phyloP scores from a whole-genome alignment of 176 grass and related monocot species.

The Bolboschoenus planiculmis region DNA sequence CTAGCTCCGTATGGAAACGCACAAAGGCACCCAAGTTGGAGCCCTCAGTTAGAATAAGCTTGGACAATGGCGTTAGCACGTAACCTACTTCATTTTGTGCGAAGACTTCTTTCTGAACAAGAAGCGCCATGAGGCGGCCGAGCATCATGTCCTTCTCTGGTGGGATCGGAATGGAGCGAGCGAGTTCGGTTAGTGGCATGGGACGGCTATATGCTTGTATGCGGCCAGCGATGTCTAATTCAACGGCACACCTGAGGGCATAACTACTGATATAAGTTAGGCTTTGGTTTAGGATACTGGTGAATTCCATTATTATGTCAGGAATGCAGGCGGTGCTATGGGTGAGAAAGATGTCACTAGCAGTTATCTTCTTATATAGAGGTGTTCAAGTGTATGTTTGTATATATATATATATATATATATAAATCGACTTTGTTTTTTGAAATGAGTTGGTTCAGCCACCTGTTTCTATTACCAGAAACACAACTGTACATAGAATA shows the following conservation, averaged over 20 bases:
- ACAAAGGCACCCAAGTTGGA: background rate
- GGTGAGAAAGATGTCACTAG: background rate
- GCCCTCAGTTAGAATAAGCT: background rate
- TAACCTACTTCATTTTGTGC: background rate
- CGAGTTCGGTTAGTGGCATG: constrained; percentile 28
- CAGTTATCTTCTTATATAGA: too few relatives aligned
- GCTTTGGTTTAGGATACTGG: background rate
- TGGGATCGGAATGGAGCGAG: constrained; percentile 27
- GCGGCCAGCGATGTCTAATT: background rate
- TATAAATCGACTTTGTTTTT: too few relatives aligned
- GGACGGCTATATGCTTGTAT: constrained; percentile 22
- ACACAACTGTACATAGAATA: too few relatives aligned
- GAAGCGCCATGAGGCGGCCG: constrained; percentile 19
- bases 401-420: too few relatives aligned
- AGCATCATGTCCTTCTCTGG: constrained; percentile 6
- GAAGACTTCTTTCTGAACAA: background rate
- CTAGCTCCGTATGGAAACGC: background rate
- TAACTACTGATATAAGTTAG: background rate
- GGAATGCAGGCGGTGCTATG: background rate
- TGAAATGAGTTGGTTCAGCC: too few relatives aligned
- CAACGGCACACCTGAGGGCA: background rate
- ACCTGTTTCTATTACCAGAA: too few relatives aligned
- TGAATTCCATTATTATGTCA: background rate
- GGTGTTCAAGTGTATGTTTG: too few relatives aligned
- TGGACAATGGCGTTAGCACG: background rate